Evolutionary conservation across 2,329 filamentous ascomycete genomes (phyloP).

Genomic region (Elsinoe fawcettii): DNA sequence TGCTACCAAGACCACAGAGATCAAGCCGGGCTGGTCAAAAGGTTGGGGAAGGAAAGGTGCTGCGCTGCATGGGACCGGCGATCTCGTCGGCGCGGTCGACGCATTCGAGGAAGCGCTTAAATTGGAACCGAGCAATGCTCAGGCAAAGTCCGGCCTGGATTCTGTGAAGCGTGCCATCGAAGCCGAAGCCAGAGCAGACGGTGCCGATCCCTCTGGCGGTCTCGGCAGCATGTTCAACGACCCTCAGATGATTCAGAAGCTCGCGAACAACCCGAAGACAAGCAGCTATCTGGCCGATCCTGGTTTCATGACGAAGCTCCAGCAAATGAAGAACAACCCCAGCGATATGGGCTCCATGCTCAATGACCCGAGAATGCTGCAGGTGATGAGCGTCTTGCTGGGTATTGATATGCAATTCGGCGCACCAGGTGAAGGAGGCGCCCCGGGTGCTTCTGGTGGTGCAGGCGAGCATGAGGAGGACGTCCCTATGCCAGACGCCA

Average conservation of each 20-base stretch:
- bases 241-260: conserved; percentile 79
- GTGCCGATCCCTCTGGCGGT: conserved; percentile 61
- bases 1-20: conserved; percentile 83
- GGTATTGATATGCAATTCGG: conserved; percentile 83
- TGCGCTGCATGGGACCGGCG: conserved; percentile 78
- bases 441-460: conserved; percentile 31
- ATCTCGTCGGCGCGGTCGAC: conserved; percentile 76
- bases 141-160: conserved; percentile 80
- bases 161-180: conserved; percentile 85
- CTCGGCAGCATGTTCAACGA: conserved; percentile 94
- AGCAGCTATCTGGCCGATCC: conserved; percentile 69
- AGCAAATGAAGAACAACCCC: conserved; percentile 73
- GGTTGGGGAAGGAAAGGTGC: conserved; percentile 91
- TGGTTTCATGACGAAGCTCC: conserved; percentile 83
- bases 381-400: conserved; percentile 87
- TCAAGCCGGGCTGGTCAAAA: conserved; percentile 98
- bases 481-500: conserved; percentile 68
- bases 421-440: conserved; percentile 40
- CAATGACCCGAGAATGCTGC: conserved; percentile 82
- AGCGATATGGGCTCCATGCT: conserved; percentile 71
- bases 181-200: conserved; percentile 58
- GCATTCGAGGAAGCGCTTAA: conserved; percentile 94
- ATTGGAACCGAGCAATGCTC: conserved; percentile 82
- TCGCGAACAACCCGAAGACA: conserved; percentile 92
- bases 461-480: conserved; percentile 58